phyloP scores from a whole-genome alignment of 257 asterid species.

The Vinca minor region DNA sequence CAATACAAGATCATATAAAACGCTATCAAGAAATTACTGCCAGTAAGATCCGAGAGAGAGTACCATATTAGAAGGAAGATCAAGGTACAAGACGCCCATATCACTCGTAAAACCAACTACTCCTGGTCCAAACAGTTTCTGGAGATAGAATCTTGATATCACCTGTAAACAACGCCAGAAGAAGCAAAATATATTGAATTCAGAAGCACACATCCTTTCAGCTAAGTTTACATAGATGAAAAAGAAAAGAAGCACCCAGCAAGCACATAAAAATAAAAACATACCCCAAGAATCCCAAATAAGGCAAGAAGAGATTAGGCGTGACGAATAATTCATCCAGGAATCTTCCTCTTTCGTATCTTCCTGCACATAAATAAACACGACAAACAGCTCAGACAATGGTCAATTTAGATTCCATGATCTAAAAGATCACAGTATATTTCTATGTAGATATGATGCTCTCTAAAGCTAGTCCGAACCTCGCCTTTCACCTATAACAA shows the following conservation, averaged over 20 bases:
- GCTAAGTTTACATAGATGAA: background rate
- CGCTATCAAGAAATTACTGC: too few relatives aligned
- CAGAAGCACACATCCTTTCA: too few relatives aligned
- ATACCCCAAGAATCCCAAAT: slow-evolving; percentile 28
- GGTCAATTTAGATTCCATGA: background rate
- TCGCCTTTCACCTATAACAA: too few relatives aligned
- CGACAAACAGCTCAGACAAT: background rate
- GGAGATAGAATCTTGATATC: slow-evolving; percentile 54
- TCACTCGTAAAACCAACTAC: slow-evolving; percentile 71
- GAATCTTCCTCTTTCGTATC: background rate
- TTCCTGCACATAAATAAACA: slow-evolving; percentile 15
- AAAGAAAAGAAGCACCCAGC: background rate
- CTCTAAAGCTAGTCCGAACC: too few relatives aligned
- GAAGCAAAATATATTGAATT: background rate
- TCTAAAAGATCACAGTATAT: background rate
- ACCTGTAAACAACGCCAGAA: slow-evolving; percentile 49
- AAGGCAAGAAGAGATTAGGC: slow-evolving; percentile 18
- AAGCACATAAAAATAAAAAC: background rate
- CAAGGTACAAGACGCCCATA: slow-evolving; percentile 63
- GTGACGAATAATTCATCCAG: slow-evolving; percentile 19
- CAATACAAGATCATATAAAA: too few relatives aligned
- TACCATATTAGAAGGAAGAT: slow-evolving; percentile 91
- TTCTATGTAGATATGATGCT: too few relatives aligned
- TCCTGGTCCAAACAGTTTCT: slow-evolving; percentile 68
- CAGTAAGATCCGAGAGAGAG: background rate